Percentiles rank a stretch among this genome's conserved stretches.
Conservation (phyloP, 148 eudicot genomes). For the Vaccinium macrocarpon region DNA sequence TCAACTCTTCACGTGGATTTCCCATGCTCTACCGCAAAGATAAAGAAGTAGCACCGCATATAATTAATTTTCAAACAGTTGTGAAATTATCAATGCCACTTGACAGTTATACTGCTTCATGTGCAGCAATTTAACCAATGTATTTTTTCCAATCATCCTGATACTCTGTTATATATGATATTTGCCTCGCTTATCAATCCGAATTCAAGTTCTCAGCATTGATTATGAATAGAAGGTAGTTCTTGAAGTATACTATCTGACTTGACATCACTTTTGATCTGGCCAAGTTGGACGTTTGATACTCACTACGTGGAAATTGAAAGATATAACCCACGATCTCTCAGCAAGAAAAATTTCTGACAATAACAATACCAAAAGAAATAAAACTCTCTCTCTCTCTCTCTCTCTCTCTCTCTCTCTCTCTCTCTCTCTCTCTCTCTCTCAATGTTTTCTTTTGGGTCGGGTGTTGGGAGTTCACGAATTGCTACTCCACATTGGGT, state of each 20-base stretch:
- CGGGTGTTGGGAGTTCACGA: neutral
- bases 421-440: neutral
- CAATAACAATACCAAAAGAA: neutral
- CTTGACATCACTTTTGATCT: neutral
- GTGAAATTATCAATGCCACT: neutral
- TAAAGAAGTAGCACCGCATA: neutral
- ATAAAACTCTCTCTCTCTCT: neutral
- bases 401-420: neutral
- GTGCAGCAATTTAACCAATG: neutral
- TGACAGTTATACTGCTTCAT: neutral
- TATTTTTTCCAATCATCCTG: neutral
- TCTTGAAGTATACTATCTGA: neutral
- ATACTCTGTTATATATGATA: no score
- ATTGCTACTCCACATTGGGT: neutral
- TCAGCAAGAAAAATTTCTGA: neutral
- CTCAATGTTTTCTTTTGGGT: neutral
- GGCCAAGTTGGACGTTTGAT: neutral
- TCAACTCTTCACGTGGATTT: neutral
- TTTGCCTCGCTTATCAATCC: neutral
- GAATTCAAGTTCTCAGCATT: neutral
- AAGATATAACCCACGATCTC: neutral
- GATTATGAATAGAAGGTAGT: neutral
- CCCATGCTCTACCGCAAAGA: neutral
- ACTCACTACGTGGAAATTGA: neutral
- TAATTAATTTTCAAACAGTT: no score